Base-by-base conservation (phyloP, 2,329 filamentous ascomycete genomes). In the Fonsecaea multimorphosa region DNA sequence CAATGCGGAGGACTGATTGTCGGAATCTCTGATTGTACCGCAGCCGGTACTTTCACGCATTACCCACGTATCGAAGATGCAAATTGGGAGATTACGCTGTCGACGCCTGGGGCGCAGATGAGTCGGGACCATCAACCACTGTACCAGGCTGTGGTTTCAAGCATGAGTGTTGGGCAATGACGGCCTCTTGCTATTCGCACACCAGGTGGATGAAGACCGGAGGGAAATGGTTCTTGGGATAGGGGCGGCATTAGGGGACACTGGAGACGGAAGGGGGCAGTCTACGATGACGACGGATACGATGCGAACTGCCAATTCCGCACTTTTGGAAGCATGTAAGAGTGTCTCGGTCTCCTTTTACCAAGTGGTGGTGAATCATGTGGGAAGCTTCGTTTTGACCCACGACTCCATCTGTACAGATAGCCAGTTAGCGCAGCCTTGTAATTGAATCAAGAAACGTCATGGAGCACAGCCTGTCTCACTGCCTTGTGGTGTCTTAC, bases 11-110 rank as follows among this genome's bases (percentile, higher is more conserved):
- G 44, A 38, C 22, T 29, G 32, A 51, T 27, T 60, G n/a, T 52
- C 55, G 46, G 49, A n/a, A 40, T 44, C 24, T 36, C 46, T 56
- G 34, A 63, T 64, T 36, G 57, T 60, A 60, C 55, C 67, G 63
- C 63, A 69, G 67, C 67, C 63, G 67, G 61, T 62, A 56, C 29
- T 51, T 54, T 52, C 58, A 51, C 36, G 29, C 32, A 34, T 32
- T 38, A 51, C 58, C 44, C 19, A 31, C 32, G 49, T 31, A 31
- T 60, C 31, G 7, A 36, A 51, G 40, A 24, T 49, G 49, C 54
- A 59, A 19, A 61, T 58, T 44, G 24, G 29, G 58, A 61, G 52
- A 54, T 52, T 36, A 44, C 36, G 14, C 32, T 34, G 32, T 36
- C 53, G 31, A 34, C 60, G 64, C 60, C 64, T 51, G 59, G 54